Conservation (phyloP, 2,329 filamentous ascomycete species). For the Diaporthe humulicola region DNA sequence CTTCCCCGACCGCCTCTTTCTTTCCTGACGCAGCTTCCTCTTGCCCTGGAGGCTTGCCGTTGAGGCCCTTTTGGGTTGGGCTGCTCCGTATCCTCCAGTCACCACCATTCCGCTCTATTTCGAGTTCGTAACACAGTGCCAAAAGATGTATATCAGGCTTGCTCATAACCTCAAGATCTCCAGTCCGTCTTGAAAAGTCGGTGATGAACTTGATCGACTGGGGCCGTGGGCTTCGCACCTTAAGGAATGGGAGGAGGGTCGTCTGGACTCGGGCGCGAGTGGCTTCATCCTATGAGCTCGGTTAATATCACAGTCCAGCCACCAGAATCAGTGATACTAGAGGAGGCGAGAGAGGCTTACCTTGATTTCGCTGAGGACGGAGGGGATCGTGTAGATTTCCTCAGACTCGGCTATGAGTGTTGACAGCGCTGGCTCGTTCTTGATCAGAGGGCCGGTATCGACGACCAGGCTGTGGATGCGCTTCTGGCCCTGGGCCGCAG, state of each 20-base stretch:
- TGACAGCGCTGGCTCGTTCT: constrained; percentile 89
- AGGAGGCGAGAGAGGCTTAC: constrained; percentile 1
- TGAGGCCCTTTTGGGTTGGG: constrained; percentile 83
- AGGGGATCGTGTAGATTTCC: constrained; percentile 84
- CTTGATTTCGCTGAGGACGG: constrained; percentile 91
- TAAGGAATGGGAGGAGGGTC: constrained; percentile 87
- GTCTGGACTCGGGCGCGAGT: constrained; percentile 87
- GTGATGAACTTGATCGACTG: constrained; percentile 84
- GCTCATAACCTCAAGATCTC: constrained; percentile 89
- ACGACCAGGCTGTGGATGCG: constrained; percentile 86
- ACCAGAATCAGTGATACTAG: neutral
- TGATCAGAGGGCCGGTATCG: constrained; percentile 93
- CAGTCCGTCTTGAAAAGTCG: constrained; percentile 89
- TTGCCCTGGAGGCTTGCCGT: constrained; percentile 73
- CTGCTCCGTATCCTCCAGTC: constrained; percentile 85
- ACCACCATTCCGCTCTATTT: constrained; percentile 90
- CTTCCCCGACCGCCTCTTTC: constrained; percentile 35
- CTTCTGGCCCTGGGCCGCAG: constrained; percentile 58
- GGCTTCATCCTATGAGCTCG: constrained; percentile 79
- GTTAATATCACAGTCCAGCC: neutral
- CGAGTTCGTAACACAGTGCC: constrained; percentile 93
- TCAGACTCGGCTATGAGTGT: constrained; percentile 84
- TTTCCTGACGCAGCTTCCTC: constrained; percentile 46
- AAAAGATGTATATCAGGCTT: constrained; percentile 90
- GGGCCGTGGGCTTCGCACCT: constrained; percentile 78